Base-by-base conservation (phyloP, 164 flowering plant species). In the Houttuynia cordata region DNA sequence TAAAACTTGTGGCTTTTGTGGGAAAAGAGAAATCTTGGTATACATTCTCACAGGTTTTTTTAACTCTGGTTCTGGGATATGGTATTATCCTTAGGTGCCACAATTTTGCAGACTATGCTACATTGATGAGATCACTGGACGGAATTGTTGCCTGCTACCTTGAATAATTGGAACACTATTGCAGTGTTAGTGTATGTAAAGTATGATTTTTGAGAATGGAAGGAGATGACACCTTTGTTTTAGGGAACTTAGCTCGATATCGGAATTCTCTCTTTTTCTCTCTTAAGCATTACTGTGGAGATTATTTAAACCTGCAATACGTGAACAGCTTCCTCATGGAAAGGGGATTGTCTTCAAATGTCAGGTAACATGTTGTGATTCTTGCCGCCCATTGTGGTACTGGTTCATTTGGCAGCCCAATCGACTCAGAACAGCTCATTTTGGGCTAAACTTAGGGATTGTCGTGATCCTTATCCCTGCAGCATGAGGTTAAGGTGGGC, bases 401-500 rank as follows among this genome's bases (percentile, higher is more conserved):
- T 87, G 90, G 89, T 87, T 74, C 50, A 74, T 59, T 62, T 76
- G 79, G 96, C 97, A 91, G 96, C 90, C 96, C 79, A 90, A 80
- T 81, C 68, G 92, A 91, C 93, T 85, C 86, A 70, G 14, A 34
- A 56, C 24, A 72, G 78, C 74, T 67, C 74, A 62, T 73, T 62
- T 77, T 72, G 75, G 70, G 68, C 22, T 62, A 64, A 68, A 73
- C 64, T 71, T 64, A 53, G 73, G 74, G 67, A 64, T 73, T 81
- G 71, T 74, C 80, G 76, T 76, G 88, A 77, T 83, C 80, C 90
- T 87, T 92, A 83, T 92, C 96, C 98, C 96, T 88, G 89, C 57
- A 54, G 30, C 49, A 45, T 82, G 76, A 75, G 77, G 79, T 80
- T 66, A 83, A 82, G 96, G 95, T 88, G 91, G 89, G 92, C 92